Conservation (phyloP, 2,329 filamentous ascomycete genomes). For the Incumbomyces lentus region DNA sequence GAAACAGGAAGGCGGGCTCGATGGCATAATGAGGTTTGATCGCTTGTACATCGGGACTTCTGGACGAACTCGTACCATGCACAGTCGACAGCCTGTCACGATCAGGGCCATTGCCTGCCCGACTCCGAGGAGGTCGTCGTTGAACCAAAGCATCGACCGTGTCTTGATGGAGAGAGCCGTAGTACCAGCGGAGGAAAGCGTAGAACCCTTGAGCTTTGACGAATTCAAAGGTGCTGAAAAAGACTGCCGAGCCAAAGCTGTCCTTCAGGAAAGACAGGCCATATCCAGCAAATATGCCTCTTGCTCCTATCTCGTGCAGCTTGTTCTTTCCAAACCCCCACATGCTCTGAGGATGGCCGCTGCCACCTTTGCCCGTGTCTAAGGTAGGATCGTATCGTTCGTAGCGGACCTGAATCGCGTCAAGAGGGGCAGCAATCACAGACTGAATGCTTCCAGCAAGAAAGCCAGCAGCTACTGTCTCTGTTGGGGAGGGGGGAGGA, state of each 20-base stretch:
- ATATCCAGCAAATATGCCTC: conserved; percentile 55
- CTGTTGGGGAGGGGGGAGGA: conserved; percentile 44
- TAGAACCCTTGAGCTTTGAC: conserved; percentile 55
- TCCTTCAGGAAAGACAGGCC: conserved; percentile 50
- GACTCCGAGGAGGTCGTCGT: conserved; percentile 9
- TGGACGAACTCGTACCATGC: conserved; percentile 16
- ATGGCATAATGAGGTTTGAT: conserved; percentile 54
- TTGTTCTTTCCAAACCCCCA: conserved; percentile 53
- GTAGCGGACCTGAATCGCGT: conserved; percentile 53
- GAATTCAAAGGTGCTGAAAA: conserved; percentile 55
- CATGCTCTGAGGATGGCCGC: conserved; percentile 46
- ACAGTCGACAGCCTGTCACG: background rate
- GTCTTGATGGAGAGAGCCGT: conserved; percentile 32
- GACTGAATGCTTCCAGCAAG: conserved; percentile 50
- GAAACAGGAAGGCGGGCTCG: conserved; percentile 50
- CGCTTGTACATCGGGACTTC: conserved; percentile 20
- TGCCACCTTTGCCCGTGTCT: conserved; percentile 32
- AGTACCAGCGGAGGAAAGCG: conserved; percentile 49
- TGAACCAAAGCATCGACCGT: conserved; percentile 23
- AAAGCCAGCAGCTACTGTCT: conserved; percentile 50
- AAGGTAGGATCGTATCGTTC: conserved; percentile 40
- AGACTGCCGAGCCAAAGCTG: conserved; percentile 49
- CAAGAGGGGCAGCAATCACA: conserved; percentile 52
- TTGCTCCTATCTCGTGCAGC: conserved; percentile 47
- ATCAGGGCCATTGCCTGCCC: background rate